A percentile compares a stretch with the other conserved stretches of the same genome.
These are phyloP conservation scores for Tardiomyces depauwii DNA, from an alignment of 1,139 yeast species.

Conservation along the genomic window DNA sequence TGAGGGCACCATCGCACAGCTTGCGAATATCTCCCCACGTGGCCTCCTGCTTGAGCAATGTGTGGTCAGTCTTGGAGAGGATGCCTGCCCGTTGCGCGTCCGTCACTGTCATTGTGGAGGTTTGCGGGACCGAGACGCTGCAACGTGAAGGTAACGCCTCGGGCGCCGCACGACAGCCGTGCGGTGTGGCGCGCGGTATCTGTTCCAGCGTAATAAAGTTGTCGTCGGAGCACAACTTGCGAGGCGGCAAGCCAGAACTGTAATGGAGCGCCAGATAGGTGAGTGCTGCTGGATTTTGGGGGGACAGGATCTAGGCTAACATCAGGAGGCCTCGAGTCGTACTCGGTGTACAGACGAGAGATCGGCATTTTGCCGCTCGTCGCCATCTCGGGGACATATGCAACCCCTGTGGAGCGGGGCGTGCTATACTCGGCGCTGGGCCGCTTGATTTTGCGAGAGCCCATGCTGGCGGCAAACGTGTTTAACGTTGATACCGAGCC, in stretches of 20 bases:
- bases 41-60: not conserved
- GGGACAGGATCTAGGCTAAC: not conserved
- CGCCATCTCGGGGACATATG: slow-evolving; percentile 10
- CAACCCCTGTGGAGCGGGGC: slow-evolving; percentile 5
- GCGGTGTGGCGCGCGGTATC: too few relatives aligned
- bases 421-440: slow-evolving; percentile 9
- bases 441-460: slow-evolving; percentile 5
- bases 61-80: not conserved
- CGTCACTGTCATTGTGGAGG: not conserved
- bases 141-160: too few relatives aligned
- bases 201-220: too few relatives aligned
- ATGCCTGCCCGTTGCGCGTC: not conserved
- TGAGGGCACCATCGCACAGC: not conserved
- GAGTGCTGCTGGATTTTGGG: too few relatives aligned
- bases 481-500: slow-evolving; percentile 2
- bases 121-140: too few relatives aligned
- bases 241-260: too few relatives aligned
- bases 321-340: slow-evolving; percentile 8
- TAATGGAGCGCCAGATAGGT: too few relatives aligned
- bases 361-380: slow-evolving; percentile 9
- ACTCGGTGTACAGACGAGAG: slow-evolving; percentile 8
- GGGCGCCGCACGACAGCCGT: too few relatives aligned
- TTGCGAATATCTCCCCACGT: not conserved
- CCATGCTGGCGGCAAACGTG: slow-evolving; percentile 7
- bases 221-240: too few relatives aligned